Percentiles rank a stretch among this genome's conserved stretches.
Evolutionary conservation across 164 flowering plant species (phyloP).

Genomic region (Vitis labrusca): DNA sequence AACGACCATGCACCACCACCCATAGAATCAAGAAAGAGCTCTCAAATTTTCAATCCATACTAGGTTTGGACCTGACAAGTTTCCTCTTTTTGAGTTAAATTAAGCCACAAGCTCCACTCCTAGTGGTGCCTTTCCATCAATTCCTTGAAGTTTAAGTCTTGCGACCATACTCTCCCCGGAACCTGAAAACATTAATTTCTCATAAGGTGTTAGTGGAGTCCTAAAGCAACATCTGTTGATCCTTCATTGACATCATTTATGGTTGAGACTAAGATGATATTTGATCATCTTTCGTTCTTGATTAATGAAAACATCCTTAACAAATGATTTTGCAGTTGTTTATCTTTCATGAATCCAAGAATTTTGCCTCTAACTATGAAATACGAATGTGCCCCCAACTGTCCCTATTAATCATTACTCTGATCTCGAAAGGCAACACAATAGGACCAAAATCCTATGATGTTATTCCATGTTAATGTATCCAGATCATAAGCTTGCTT

Average conservation of each 20-base stretch:
- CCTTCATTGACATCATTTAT: neutral
- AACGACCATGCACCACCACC: too few species aligned
- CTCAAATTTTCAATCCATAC: neutral
- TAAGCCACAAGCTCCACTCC: constrained; percentile 3
- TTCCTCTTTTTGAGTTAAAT: neutral
- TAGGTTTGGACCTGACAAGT: neutral
- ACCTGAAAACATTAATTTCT: neutral
- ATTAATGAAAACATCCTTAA: neutral
- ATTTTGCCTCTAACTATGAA: neutral
- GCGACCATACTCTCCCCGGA: too few species aligned
- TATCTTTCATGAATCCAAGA: neutral
- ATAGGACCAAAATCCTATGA: neutral
- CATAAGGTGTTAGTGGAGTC: neutral
- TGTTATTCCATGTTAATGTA: neutral
- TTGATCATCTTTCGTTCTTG: neutral
- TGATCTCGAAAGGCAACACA: neutral
- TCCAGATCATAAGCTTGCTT: neutral
- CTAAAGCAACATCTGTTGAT: neutral
- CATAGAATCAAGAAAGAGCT: too few species aligned
- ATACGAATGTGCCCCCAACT: neutral
- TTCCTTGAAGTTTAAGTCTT: neutral
- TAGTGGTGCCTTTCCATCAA: neutral
- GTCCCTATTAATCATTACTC: neutral
- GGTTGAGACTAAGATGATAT: neutral
- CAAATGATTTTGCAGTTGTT: neutral